Conservation (phyloP, 768 basidiomycete genomes). For the Neoboletus magnificus region DNA sequence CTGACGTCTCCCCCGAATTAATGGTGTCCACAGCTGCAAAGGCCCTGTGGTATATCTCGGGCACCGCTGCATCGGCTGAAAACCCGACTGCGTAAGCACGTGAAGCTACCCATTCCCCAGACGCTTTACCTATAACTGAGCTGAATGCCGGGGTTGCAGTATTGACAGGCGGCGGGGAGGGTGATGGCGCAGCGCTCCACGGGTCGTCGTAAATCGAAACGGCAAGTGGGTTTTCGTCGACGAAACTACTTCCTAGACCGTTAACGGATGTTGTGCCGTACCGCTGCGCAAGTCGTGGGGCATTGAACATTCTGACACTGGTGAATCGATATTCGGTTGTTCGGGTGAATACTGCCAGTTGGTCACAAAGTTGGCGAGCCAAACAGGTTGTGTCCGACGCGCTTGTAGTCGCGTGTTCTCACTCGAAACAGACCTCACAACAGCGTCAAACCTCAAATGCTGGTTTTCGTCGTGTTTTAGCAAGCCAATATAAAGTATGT, state of each 20-base stretch:
- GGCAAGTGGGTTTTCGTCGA: slow-evolving; percentile 72
- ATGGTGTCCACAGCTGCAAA: slow-evolving; percentile 71
- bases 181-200: slow-evolving; percentile 74
- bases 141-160: slow-evolving; percentile 53
- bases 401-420: slow-evolving; percentile 5
- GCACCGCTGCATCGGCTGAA: slow-evolving; percentile 76
- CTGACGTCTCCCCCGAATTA: slow-evolving; percentile 73
- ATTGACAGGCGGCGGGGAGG: slow-evolving; percentile 60
- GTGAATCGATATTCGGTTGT: slow-evolving; percentile 9
- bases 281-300: slow-evolving; percentile 69
- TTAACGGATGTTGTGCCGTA: slow-evolving; percentile 55
- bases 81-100: slow-evolving; percentile 11
- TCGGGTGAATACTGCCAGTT: slow-evolving; percentile 3
- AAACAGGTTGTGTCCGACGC: slow-evolving; percentile 8
- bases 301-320: slow-evolving; percentile 69
- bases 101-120: neutral
- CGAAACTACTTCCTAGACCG: slow-evolving; percentile 68
- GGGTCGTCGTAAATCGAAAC: slow-evolving; percentile 79
- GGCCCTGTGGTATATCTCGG: slow-evolving; percentile 70
- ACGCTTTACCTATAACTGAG: slow-evolving; percentile 59
- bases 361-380: slow-evolving; percentile 4
- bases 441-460: neutral
- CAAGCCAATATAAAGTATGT: slow-evolving; percentile 20
- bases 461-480: slow-evolving; percentile 4
- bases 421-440: neutral